Conservation (phyloP, 805 yeast species). For the Maudiozyma pseudohumilis region DNA sequence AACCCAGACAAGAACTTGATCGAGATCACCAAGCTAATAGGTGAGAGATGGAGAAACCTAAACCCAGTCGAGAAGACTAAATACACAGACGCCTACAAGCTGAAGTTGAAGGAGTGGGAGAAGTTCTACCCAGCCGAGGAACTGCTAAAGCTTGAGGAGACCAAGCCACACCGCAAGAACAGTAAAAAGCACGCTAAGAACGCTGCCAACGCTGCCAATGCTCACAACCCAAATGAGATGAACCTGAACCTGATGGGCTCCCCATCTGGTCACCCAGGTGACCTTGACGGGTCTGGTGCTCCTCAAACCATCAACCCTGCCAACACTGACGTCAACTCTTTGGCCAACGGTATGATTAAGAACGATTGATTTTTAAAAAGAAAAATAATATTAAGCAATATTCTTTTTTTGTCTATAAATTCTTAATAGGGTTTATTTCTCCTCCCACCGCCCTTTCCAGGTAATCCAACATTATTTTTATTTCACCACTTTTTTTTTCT, state of each 20-base stretch:
- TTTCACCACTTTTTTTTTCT: not conserved
- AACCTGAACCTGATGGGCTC: not conserved
- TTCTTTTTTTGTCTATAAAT: no score
- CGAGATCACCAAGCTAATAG: slow-evolving; percentile 28
- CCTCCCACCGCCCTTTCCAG: not conserved
- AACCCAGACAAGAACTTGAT: slow-evolving; percentile 28
- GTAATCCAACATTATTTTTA: not conserved
- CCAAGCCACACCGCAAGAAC: slow-evolving; percentile 6
- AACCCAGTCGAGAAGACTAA: slow-evolving; percentile 22
- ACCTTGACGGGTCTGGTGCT: not conserved
- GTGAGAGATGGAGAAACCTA: slow-evolving; percentile 28
- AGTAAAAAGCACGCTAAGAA: slow-evolving; percentile 3
- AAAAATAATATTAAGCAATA: not conserved
- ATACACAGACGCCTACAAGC: slow-evolving; percentile 29
- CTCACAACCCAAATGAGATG: not conserved
- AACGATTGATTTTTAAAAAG: not conserved
- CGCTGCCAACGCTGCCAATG: not conserved
- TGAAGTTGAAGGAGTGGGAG: slow-evolving; percentile 32
- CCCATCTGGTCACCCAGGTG: not conserved
- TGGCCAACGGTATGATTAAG: slow-evolving; percentile 30
- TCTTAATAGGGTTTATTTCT: not conserved
- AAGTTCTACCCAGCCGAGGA: slow-evolving; percentile 27
- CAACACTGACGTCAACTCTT: slow-evolving; percentile 28
- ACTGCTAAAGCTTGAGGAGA: slow-evolving; percentile 3
- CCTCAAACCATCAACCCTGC: not conserved